Base-by-base conservation (phyloP, 768 basidiomycete genomes). In the Boletus sensibilis region DNA sequence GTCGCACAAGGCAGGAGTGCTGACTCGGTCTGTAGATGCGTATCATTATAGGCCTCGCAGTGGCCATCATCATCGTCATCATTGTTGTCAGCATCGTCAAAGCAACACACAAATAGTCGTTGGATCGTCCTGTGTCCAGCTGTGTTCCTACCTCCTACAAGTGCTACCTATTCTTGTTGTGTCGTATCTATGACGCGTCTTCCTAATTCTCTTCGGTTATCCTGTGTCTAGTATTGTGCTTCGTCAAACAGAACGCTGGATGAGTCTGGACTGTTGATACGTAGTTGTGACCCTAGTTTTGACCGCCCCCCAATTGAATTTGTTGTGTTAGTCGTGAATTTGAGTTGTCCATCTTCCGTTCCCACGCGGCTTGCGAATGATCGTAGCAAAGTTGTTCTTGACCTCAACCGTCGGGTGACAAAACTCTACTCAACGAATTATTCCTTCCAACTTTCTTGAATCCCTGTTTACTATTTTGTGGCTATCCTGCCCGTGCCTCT, bases 41-140 rank as follows among this genome's bases (percentile, higher is more conserved):
- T 75, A 87, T 98, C 74, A 94, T 98, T 74, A 97, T 99, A 66
- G 92, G 88, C 55, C 80, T 90, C 44, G 93, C 90, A 52, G 88
- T 99, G 66, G 82, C 82, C 47, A 84, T 99, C 54, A 90, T 99
- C 70, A 82, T 98, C 63, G 79, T 95, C 72, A 94, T 99, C 77
- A 96, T 99, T 70, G 88, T 98, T 64, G 92, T 98, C 51, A 92
- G 91, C 31, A 86, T 98, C 67, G 90, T 97, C 69, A 94, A 92
- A 78, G 84, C 93, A 70, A 89, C 87, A 62, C 72, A 83, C 56
- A 74, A 83, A 47, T 78, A 76, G 53, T 49, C 37, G 52, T 25
- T 43, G 40, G 45, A 49, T 45, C 21, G 31, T 42, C n/a, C 29
- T 40, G 8, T 43, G 20, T 40, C 34, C 50, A 38, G 40, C 51